Conservation (phyloP, 2,329 filamentous ascomycete species). For the Colletotrichum chrysophilum region DNA sequence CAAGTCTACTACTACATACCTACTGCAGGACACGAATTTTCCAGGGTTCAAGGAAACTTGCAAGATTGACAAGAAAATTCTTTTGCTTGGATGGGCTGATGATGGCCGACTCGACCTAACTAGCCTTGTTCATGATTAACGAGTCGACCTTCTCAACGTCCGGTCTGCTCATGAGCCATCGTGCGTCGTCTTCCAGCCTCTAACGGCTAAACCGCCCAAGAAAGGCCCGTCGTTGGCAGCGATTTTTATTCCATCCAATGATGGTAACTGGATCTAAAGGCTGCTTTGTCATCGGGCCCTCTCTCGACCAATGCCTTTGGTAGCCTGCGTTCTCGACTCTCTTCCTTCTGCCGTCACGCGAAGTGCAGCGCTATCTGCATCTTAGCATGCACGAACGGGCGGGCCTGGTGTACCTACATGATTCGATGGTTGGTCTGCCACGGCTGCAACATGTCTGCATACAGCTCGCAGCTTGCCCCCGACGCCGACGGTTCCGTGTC, state of each 20-base stretch:
- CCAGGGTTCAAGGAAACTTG: not conserved
- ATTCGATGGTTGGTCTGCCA: conserved; percentile 11
- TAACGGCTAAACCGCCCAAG: not conserved
- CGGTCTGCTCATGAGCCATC: not conserved
- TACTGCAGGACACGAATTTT: not conserved
- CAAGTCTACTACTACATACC: not conserved
- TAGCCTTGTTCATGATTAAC: not conserved
- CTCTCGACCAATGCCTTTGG: not conserved
- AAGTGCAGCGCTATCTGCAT: not conserved
- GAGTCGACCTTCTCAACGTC: not conserved
- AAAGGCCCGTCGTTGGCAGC: not conserved
- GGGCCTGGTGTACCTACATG: conserved; percentile 1
- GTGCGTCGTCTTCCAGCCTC: not conserved
- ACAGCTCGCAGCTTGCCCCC: not conserved
- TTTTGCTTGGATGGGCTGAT: not conserved
- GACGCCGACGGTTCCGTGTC: conserved; percentile 8
- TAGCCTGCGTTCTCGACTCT: not conserved
- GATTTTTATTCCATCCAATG: not conserved
- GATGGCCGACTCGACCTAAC: not conserved
- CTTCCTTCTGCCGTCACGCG: not conserved
- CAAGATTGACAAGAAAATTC: not conserved
- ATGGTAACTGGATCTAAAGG: not conserved
- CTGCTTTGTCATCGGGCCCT: not conserved
- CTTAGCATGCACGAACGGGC: conserved; percentile 9
- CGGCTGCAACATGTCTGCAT: conserved; percentile 13